Evolutionary conservation across 306 rosid genomes (phyloP).

Genomic region (Adenanthera pavonina): DNA sequence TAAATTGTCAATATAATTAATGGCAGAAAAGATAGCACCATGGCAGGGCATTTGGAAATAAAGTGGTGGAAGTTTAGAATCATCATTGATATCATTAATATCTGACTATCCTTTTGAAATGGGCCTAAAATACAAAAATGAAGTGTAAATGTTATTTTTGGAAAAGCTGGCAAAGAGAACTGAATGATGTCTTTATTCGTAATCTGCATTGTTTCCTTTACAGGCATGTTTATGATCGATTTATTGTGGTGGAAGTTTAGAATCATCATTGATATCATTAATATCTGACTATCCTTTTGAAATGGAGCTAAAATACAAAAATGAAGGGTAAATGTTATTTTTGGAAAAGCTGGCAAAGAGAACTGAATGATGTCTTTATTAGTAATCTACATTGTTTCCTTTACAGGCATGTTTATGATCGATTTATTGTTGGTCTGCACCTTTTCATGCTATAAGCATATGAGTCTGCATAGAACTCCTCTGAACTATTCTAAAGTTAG

Average conservation of each 20-base stretch:
- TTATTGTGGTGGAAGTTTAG: slow-evolving; percentile 12
- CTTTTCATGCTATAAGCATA: neutral
- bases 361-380: slow-evolving; percentile 14
- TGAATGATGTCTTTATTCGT: slow-evolving; percentile 17
- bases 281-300: neutral
- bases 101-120: neutral
- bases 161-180: neutral
- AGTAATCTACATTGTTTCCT: neutral
- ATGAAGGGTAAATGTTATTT: neutral
- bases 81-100: neutral
- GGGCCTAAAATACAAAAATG: neutral
- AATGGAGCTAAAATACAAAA: slow-evolving; percentile 15
- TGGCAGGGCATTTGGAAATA: slow-evolving; percentile 4
- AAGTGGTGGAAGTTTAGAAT: slow-evolving; percentile 17
- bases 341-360: slow-evolving; percentile 1
- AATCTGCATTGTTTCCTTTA: neutral
- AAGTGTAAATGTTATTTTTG: neutral
- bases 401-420: neutral
- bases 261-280: neutral
- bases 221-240: neutral
- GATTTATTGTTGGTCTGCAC: neutral
- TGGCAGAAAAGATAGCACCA: neutral
- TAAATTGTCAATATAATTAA: neutral
- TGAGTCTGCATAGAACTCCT: neutral
- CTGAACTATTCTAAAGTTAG: slow-evolving; percentile 11